Evolutionary conservation across 805 yeast genomes (phyloP).

Genomic region (Pichia gijzeniarum): DNA sequence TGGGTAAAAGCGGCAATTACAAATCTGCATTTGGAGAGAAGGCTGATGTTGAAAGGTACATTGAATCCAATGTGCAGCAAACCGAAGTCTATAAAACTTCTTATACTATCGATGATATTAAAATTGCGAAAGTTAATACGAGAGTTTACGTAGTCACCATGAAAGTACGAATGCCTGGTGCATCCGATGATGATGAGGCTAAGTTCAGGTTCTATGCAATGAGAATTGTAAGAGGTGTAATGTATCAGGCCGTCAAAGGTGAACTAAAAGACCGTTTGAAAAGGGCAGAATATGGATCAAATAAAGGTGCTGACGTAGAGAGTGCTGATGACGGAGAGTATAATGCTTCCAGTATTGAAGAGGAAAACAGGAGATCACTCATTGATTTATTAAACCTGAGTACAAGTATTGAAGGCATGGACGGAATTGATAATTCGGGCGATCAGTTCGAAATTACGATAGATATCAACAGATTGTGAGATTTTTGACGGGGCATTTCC

Average conservation of each 20-base stretch:
- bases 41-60: slow-evolving; percentile 27
- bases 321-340: background rate
- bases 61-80: slow-evolving; percentile 39
- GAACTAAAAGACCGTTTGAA: background rate
- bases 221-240: slow-evolving; percentile 34
- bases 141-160: slow-evolving; percentile 52
- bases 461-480: slow-evolving; percentile 29
- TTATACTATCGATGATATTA: slow-evolving; percentile 42
- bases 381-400: slow-evolving; percentile 21
- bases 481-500: background rate
- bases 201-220: slow-evolving; percentile 44
- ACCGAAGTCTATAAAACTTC: slow-evolving; percentile 47
- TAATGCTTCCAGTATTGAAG: slow-evolving; percentile 9
- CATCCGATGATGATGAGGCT: slow-evolving; percentile 63
- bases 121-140: slow-evolving; percentile 58
- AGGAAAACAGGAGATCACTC: slow-evolving; percentile 17
- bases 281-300: no score
- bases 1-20: slow-evolving; percentile 17
- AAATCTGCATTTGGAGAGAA: background rate
- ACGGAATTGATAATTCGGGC: slow-evolving; percentile 22
- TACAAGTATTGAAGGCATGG: slow-evolving; percentile 21
- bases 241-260: slow-evolving; percentile 20
- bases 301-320: background rate
- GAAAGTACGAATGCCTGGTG: slow-evolving; percentile 56
- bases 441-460: slow-evolving; percentile 37